A percentile compares a stretch with the other conserved stretches of the same genome.
These are phyloP conservation scores for Solanum paucissectum DNA, from an alignment of 257 asterid genomes.

Conservation along the genomic window DNA sequence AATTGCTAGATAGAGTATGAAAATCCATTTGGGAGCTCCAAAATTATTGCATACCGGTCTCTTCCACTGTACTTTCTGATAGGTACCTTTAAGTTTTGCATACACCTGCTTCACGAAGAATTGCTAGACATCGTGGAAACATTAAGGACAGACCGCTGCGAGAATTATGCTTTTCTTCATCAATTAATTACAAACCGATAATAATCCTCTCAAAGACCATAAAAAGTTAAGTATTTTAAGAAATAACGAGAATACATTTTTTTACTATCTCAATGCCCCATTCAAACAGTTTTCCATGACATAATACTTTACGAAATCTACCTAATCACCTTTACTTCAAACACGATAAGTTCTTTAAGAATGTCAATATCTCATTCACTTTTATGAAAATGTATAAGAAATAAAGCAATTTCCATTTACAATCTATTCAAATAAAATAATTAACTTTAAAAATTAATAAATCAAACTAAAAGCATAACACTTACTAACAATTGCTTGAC, in stretches of 20 bases:
- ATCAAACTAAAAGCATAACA: neutral
- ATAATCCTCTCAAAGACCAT: neutral
- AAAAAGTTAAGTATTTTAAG: neutral
- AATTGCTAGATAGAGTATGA: neutral
- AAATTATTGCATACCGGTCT: neutral
- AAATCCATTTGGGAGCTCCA: neutral
- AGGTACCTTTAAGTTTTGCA: neutral
- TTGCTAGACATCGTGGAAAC: neutral
- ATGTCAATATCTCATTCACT: neutral
- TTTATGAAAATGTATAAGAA: neutral
- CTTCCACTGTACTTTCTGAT: too few species aligned
- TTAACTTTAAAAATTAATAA: neutral
- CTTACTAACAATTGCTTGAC: neutral
- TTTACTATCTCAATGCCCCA: neutral
- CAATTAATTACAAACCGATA: neutral
- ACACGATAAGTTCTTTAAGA: neutral
- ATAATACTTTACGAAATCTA: too few species aligned
- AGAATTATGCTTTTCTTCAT: neutral
- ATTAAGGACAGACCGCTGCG: neutral
- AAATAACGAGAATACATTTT: neutral
- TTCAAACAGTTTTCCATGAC: neutral
- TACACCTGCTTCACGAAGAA: neutral
- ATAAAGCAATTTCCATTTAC: neutral
- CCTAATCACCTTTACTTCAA: neutral
- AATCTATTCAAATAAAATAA: neutral